phyloP scores from a whole-genome alignment of 768 basidiomycete species.

The Psilocybe azurescens region DNA sequence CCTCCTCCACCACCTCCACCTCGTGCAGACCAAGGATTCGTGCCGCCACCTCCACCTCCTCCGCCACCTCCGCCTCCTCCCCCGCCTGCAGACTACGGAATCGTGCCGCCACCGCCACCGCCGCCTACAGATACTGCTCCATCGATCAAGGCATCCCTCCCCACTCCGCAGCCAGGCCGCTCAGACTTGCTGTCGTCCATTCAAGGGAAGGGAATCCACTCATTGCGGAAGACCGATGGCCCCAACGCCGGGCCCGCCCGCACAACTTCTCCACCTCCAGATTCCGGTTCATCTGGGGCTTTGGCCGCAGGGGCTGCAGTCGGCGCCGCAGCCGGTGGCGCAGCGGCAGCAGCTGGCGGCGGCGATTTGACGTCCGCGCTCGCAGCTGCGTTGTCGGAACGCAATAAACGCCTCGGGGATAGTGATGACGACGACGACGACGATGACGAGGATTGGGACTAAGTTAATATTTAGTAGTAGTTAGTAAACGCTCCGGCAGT shows the following conservation, averaged over 20 bases:
- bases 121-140: slow-evolving; percentile 34
- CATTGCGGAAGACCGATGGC: slow-evolving; percentile 63
- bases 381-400: slow-evolving; percentile 79
- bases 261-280: slow-evolving; percentile 38
- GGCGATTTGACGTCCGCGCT: slow-evolving; percentile 83
- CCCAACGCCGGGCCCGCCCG: slow-evolving; percentile 38
- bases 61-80: slow-evolving; percentile 49
- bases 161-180: slow-evolving; percentile 65
- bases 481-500: not conserved
- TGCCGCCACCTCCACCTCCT: slow-evolving; percentile 47
- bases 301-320: slow-evolving; percentile 43
- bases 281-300: slow-evolving; percentile 36
- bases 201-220: slow-evolving; percentile 78
- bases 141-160: slow-evolving; percentile 38
- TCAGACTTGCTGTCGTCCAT: slow-evolving; percentile 78
- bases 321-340: slow-evolving; percentile 37
- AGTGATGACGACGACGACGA: slow-evolving; percentile 83
- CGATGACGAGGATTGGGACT: slow-evolving; percentile 70
- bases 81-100: slow-evolving; percentile 41
- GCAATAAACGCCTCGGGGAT: slow-evolving; percentile 89
- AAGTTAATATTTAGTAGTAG: slow-evolving; percentile 3
- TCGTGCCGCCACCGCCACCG: slow-evolving; percentile 48
- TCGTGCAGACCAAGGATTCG: slow-evolving; percentile 32
- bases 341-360: slow-evolving; percentile 50
- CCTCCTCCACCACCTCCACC: slow-evolving; percentile 50